phyloP scores from a whole-genome alignment of 2,329 filamentous ascomycete species.

The Nigrospora oryzae region DNA sequence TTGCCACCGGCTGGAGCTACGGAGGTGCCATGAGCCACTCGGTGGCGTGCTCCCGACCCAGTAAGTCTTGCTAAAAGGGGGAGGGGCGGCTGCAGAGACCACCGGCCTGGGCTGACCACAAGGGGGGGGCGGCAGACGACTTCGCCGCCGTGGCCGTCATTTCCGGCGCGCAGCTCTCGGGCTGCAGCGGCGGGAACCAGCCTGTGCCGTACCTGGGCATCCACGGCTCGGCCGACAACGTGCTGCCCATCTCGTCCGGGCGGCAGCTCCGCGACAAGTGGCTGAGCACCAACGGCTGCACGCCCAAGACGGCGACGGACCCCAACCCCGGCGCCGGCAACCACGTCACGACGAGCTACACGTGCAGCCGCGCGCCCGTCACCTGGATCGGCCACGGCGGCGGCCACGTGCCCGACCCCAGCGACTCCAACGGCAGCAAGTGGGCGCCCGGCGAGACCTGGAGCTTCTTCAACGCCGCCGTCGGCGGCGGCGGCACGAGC shows the following conservation, averaged over 20 bases:
- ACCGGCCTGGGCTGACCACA: too few relatives aligned
- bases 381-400: slow-evolving; percentile 20
- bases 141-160: slow-evolving; percentile 30
- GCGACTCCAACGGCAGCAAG: slow-evolving; percentile 6
- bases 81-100: too few relatives aligned
- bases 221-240: slow-evolving; percentile 27
- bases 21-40: slow-evolving; percentile 32
- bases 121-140: neutral
- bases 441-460: slow-evolving; percentile 8
- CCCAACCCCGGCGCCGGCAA: slow-evolving; percentile 8
- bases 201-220: slow-evolving; percentile 30
- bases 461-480: slow-evolving; percentile 12
- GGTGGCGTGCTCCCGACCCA: slow-evolving; percentile 30
- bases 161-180: slow-evolving; percentile 22
- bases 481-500: neutral
- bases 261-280: slow-evolving; percentile 27
- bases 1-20: slow-evolving; percentile 35
- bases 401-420: slow-evolving; percentile 14
- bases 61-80: slow-evolving; percentile 1
- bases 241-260: slow-evolving; percentile 24
- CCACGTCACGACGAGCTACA: slow-evolving; percentile 18
- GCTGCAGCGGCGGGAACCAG: slow-evolving; percentile 25
- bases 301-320: slow-evolving; percentile 12
- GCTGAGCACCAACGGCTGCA: slow-evolving; percentile 27
- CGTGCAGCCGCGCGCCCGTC: slow-evolving; percentile 14